Percentiles rank a stretch among this genome's conserved stretches.
These are phyloP conservation scores for Trichoderma oligosporum DNA, from an alignment of 2,329 filamentous ascomycete species.

Conservation along the genomic window DNA sequence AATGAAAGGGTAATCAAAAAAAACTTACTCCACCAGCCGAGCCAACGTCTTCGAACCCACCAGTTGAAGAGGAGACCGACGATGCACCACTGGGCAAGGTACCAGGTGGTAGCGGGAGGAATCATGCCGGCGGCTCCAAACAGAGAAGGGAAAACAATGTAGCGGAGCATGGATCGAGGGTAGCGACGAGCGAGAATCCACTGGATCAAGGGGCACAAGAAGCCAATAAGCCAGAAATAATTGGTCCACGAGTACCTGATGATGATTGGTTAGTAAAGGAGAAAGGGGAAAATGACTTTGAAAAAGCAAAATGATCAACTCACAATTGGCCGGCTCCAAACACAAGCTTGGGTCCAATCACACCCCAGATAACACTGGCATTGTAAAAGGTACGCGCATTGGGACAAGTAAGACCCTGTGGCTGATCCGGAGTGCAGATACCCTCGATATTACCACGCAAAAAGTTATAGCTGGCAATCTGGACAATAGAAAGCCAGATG, in stretches of 20 bases:
- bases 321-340: conserved; percentile 35
- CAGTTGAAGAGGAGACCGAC: conserved; percentile 55
- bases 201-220: conserved; percentile 45
- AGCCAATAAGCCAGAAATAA: conserved; percentile 55
- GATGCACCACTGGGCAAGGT: conserved; percentile 52
- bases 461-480: conserved; percentile 39
- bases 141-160: conserved; percentile 51
- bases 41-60: conserved; percentile 45
- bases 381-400: conserved; percentile 58
- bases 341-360: conserved; percentile 45
- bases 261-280: background rate
- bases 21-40: conserved; percentile 53
- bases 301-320: background rate
- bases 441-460: conserved; percentile 46
- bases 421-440: conserved; percentile 48
- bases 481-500: conserved; percentile 39
- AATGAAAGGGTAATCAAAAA: background rate
- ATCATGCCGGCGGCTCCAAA: conserved; percentile 49
- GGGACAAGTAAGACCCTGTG: conserved; percentile 53
- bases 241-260: conserved; percentile 44
- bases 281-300: background rate
- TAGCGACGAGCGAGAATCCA: conserved; percentile 46
- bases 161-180: conserved; percentile 45
- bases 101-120: conserved; percentile 54
- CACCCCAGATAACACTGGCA: conserved; percentile 58